These are phyloP conservation scores for Funneliformis caledonium DNA, from an alignment of 371 early-diverging fungal genomes.

Conservation along the genomic window DNA sequence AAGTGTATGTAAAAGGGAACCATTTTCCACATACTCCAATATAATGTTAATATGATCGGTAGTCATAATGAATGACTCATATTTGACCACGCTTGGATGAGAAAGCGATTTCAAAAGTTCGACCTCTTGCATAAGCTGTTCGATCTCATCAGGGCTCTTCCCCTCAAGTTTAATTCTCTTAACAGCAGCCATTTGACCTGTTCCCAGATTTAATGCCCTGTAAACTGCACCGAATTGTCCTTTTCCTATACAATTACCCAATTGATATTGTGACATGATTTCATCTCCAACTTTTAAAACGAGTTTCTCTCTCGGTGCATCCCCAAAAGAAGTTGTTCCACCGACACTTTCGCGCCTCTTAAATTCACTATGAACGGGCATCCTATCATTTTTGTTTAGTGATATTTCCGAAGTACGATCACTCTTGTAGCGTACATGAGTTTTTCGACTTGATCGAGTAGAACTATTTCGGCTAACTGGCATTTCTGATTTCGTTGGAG, in stretches of 20 bases:
- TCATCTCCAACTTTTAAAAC: background rate
- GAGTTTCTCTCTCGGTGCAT: background rate
- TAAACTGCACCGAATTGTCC: conserved; percentile 92
- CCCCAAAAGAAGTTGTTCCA: background rate
- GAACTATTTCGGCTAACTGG: background rate
- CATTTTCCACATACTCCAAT: conserved; percentile 90
- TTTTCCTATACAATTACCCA: conserved; percentile 90
- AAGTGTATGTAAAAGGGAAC: conserved; percentile 86
- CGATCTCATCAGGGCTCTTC: conserved; percentile 62
- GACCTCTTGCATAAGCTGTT: conserved; percentile 75
- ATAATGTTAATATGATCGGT: conserved; percentile 78
- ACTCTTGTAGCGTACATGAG: conserved; percentile 30
- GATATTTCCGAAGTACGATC: conserved; percentile 31
- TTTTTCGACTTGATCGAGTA: background rate
- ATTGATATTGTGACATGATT: conserved; percentile 58
- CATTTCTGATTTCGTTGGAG: background rate
- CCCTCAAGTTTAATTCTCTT: conserved; percentile 82
- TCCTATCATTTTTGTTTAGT: conserved; percentile 14
- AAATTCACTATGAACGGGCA: background rate
- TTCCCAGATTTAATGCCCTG: conserved; percentile 80
- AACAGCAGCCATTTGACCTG: conserved; percentile 88
- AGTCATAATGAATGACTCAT: conserved; percentile 82
- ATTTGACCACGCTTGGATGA: conserved; percentile 88
- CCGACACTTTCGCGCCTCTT: conserved; percentile 11
- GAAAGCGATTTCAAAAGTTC: conserved; percentile 68